phyloP scores from a whole-genome alignment of 2,329 filamentous ascomycete species.

The Exophiala sp. region DNA sequence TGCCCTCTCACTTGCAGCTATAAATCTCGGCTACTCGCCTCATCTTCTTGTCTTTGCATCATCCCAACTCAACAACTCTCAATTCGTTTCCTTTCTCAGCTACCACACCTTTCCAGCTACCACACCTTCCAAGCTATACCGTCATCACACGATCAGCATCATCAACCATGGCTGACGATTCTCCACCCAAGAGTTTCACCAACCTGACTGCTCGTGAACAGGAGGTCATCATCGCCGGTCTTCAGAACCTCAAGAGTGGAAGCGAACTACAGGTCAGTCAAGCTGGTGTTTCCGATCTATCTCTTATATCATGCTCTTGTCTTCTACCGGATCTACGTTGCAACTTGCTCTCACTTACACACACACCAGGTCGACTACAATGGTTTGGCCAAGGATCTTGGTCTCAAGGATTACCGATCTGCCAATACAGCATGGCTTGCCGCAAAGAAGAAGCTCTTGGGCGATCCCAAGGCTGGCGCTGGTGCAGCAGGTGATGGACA shows the following conservation, averaged over 20 bases:
- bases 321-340: background rate
- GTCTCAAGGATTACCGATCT: conserved; percentile 35
- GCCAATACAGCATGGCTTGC: conserved; percentile 35
- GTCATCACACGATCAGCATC: background rate
- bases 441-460: conserved; percentile 36
- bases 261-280: conserved; percentile 12
- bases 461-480: conserved; percentile 4
- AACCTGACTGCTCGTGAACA: conserved; percentile 27
- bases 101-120: background rate
- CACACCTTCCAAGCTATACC: background rate
- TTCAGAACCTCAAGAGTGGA: conserved; percentile 18
- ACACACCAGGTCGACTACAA: conserved; percentile 34
- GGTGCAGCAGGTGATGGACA: conserved; percentile 5
- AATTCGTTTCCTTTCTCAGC: background rate
- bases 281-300: background rate
- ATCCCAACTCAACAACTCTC: background rate
- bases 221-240: conserved; percentile 25
- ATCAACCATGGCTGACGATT: conserved; percentile 8
- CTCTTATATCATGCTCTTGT: background rate
- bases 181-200: background rate
- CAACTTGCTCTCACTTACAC: conserved; percentile 5
- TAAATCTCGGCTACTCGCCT: background rate
- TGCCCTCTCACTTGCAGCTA: background rate
- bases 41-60: background rate
- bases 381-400: conserved; percentile 34